A percentile compares a stretch with the other conserved stretches of the same genome.
phyloP scores from a whole-genome alignment of 2,329 filamentous ascomycete genomes.

The Lomentospora prolificans region DNA sequence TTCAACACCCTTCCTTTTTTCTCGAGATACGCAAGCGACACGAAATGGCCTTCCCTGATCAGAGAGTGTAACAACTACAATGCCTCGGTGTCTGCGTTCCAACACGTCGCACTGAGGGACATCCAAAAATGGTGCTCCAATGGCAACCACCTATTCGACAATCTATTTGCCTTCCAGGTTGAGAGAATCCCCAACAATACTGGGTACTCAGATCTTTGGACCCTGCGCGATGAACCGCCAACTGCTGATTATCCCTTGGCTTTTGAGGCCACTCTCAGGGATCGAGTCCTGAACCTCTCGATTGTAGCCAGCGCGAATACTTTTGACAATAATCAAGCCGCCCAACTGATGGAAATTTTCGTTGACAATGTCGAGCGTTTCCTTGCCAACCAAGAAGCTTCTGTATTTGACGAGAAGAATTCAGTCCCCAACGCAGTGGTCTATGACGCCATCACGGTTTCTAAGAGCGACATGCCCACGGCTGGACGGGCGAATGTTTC shows the following conservation, averaged over 20 bases:
- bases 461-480: neutral
- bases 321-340: conserved; percentile 20
- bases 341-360: conserved; percentile 28
- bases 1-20: conserved; percentile 84
- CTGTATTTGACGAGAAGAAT: neutral
- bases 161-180: conserved; percentile 71
- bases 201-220: conserved; percentile 40
- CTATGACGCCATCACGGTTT: neutral
- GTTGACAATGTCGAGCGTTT: conserved; percentile 30
- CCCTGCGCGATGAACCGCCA: conserved; percentile 32
- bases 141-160: conserved; percentile 61
- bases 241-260: conserved; percentile 66
- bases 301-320: conserved; percentile 44
- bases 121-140: conserved; percentile 69
- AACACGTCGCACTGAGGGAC: conserved; percentile 68
- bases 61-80: conserved; percentile 62
- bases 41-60: conserved; percentile 52
- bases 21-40: conserved; percentile 28
- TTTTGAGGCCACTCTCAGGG: conserved; percentile 56
- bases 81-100: conserved; percentile 56
- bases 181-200: conserved; percentile 19
- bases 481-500: neutral
- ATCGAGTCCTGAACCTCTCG: conserved; percentile 41
- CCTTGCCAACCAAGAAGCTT: conserved; percentile 31
- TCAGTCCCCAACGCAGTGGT: neutral